phyloP scores from a whole-genome alignment of 352 stramenopile species.

The Phytophthora citricola region DNA sequence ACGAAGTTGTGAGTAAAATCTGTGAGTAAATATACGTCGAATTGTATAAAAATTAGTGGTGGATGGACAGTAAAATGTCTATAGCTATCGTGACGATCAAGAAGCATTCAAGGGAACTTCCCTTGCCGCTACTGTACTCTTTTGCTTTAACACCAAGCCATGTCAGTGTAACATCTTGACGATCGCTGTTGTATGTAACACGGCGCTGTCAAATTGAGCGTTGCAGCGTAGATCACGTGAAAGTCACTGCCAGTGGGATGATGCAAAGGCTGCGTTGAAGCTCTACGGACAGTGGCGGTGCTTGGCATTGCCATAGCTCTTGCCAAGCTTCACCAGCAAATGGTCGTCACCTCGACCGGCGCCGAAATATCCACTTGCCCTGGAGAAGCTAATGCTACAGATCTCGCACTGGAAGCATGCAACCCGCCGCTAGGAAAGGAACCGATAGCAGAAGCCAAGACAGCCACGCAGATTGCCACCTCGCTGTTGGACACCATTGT shows the following conservation, averaged over 20 bases:
- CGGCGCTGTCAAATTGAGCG: conserved; percentile 1
- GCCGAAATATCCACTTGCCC: conserved; percentile 12
- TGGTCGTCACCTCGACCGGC: conserved; percentile 2
- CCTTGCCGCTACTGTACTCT: neutral
- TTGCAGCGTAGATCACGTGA: conserved; percentile 2
- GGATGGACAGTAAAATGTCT: neutral
- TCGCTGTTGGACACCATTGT: conserved; percentile 11
- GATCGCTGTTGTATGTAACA: conserved; percentile 20
- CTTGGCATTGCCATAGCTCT: neutral
- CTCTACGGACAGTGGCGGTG: neutral
- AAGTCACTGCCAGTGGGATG: conserved; percentile 9
- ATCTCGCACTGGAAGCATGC: conserved; percentile 28
- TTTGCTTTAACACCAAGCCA: conserved; percentile 11
- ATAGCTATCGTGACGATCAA: neutral
- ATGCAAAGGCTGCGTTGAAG: conserved; percentile 14
- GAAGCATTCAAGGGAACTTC: too few species aligned
- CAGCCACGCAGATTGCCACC: neutral
- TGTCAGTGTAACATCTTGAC: conserved; percentile 24
- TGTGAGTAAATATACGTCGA: conserved; percentile 6
- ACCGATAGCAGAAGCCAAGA: neutral
- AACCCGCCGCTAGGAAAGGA: conserved; percentile 10
- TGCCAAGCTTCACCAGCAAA: neutral
- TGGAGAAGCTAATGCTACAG: conserved; percentile 10
- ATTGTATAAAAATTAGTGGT: conserved; percentile 4
- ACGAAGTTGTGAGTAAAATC: conserved; percentile 14